Percentiles rank a stretch among this genome's conserved stretches.
phyloP scores from a whole-genome alignment of 2,329 filamentous ascomycete species.

The Fusarium mangiferae region DNA sequence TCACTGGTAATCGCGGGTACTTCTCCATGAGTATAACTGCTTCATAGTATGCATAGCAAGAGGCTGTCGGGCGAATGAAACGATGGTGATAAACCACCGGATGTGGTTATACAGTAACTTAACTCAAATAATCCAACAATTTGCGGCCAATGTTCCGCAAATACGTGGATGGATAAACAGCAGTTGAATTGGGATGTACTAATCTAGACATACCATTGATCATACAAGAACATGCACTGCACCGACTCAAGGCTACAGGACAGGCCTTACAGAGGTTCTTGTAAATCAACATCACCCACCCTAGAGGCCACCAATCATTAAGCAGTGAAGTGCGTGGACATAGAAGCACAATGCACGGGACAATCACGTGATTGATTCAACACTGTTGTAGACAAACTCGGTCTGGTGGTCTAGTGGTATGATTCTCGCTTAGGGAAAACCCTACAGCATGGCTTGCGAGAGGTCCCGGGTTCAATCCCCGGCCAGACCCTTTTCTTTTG shows the following conservation, averaged over 20 bases:
- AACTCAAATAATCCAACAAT: not conserved
- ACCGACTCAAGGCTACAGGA: not conserved
- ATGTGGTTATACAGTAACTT: accelerated
- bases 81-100: not conserved
- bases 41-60: not conserved
- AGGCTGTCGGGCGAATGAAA: too few relatives aligned
- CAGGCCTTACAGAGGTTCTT: not conserved
- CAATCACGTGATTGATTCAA: conserved; percentile 15
- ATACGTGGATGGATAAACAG: not conserved
- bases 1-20: not conserved
- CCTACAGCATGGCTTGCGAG: conserved; percentile 53
- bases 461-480: conserved; percentile 60
- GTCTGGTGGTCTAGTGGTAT: conserved; percentile 74
- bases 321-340: accelerated
- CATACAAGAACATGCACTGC: not conserved
- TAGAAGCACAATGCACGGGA: not conserved
- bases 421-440: conserved; percentile 75
- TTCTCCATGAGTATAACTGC: not conserved
- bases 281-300: not conserved
- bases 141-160: not conserved
- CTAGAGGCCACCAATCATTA: not conserved
- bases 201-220: not conserved
- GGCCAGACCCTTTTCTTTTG: conserved; percentile 51
- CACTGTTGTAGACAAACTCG: conserved; percentile 51
- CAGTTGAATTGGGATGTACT: not conserved